phyloP scores from a whole-genome alignment of 768 basidiomycete species.

The Mycena belliarum region DNA sequence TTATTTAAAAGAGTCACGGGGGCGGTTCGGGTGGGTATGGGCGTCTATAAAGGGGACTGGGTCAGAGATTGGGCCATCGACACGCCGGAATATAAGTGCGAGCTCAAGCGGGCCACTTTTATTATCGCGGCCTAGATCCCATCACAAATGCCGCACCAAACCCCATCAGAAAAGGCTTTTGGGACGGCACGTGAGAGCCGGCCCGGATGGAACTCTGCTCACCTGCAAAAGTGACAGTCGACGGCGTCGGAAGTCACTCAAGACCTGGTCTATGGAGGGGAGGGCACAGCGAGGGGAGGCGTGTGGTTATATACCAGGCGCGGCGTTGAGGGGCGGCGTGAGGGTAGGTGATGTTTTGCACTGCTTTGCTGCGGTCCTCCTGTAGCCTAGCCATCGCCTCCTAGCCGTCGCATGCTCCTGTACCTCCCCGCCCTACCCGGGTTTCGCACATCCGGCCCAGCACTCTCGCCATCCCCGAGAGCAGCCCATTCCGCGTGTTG shows the following conservation, averaged over 20 bases:
- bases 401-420: background rate
- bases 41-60: slow-evolving; percentile 16
- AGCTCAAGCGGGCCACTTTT: slow-evolving; percentile 1
- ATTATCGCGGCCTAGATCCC: background rate
- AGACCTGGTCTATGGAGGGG: background rate
- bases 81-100: slow-evolving; percentile 15
- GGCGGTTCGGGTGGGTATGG: slow-evolving; percentile 13
- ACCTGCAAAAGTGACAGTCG: slow-evolving; percentile 1
- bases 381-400: background rate
- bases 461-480: background rate
- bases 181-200: no score
- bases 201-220: no score
- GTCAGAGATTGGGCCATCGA: slow-evolving; percentile 13
- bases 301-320: slow-evolving; percentile 5
- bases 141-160: no score
- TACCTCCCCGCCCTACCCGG: background rate
- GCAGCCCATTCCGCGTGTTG: slow-evolving; percentile 9
- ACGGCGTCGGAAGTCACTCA: no score
- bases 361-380: background rate
- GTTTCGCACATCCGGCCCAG: background rate
- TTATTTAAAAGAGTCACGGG: slow-evolving; percentile 6
- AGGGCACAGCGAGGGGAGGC: background rate
- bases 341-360: background rate
- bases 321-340: slow-evolving; percentile 15
- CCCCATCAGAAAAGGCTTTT: no score